Conservation (phyloP, 495 filamentous ascomycete species). For the Podospora sp. region DNA sequence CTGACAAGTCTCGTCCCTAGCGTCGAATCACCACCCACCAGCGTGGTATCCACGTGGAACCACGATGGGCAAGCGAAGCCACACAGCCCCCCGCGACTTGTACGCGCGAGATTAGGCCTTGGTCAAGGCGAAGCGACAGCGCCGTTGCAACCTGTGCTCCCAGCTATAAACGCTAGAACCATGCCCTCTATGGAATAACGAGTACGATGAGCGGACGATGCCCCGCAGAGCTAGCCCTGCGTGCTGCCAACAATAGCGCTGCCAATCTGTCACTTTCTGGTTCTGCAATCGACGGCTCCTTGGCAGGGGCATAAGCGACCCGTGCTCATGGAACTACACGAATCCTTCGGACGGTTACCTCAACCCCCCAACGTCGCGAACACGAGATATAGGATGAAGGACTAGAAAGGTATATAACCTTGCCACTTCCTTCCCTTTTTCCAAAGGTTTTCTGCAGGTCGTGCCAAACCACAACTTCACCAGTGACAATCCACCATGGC, state of each 20-base stretch:
- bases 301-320: background rate
- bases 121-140: background rate
- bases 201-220: too few relatives aligned
- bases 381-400: too few relatives aligned
- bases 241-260: constrained; percentile 6
- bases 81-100: background rate
- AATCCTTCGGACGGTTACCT: background rate
- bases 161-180: too few relatives aligned
- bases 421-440: too few relatives aligned
- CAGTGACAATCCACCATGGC: background rate
- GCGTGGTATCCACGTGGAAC: background rate
- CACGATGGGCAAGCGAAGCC: background rate
- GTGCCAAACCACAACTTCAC: too few relatives aligned
- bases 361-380: background rate
- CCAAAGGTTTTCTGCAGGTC: too few relatives aligned
- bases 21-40: background rate
- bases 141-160: background rate
- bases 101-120: too few relatives aligned
- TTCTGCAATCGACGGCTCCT: background rate
- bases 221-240: background rate
- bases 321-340: background rate
- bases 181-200: background rate
- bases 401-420: too few relatives aligned
- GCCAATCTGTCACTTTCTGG: background rate
- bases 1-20: background rate